Percentiles rank a stretch among this genome's conserved stretches.
These are phyloP conservation scores for Parathielavia hyrcaniae DNA, from an alignment of 495 filamentous ascomycete genomes.

Conservation along the genomic window DNA sequence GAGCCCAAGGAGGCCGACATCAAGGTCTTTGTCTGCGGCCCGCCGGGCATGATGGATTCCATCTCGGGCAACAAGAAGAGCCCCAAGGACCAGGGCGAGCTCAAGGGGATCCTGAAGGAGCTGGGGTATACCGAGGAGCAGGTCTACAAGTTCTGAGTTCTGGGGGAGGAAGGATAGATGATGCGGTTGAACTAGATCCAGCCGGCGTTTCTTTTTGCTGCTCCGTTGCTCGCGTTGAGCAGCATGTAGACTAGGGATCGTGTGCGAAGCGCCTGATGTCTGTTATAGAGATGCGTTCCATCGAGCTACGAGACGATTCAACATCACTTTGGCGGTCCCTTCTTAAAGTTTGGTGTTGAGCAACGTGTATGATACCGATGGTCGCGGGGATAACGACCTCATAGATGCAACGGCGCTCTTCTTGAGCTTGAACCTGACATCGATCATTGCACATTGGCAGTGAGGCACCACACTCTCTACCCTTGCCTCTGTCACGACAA, in stretches of 20 bases:
- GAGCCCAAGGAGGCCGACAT: constrained; percentile 85
- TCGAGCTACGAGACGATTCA: not conserved
- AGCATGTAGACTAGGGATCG: not conserved
- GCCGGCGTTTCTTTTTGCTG: not conserved
- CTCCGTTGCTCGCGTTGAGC: not conserved
- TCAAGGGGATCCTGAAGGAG: constrained; percentile 77
- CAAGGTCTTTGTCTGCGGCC: constrained; percentile 88
- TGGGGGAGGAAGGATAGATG: constrained; percentile 4
- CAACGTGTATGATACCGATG: not conserved
- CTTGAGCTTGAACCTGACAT: no score
- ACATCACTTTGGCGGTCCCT: not conserved
- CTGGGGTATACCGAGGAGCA: constrained; percentile 88
- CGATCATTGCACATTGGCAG: no score
- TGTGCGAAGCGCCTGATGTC: no score
- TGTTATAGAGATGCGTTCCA: not conserved
- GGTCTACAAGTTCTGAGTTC: constrained; percentile 85
- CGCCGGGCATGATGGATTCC: constrained; percentile 87
- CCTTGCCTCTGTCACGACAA: no score
- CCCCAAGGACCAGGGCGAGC: constrained; percentile 86
- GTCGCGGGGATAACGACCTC: not conserved
- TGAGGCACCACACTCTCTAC: no score
- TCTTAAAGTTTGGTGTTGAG: no score
- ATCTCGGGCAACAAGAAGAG: constrained; percentile 84
- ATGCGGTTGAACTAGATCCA: not conserved
- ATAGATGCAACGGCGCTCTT: not conserved